Conservation (phyloP, 768 basidiomycete genomes). For the Vararia minispora region DNA sequence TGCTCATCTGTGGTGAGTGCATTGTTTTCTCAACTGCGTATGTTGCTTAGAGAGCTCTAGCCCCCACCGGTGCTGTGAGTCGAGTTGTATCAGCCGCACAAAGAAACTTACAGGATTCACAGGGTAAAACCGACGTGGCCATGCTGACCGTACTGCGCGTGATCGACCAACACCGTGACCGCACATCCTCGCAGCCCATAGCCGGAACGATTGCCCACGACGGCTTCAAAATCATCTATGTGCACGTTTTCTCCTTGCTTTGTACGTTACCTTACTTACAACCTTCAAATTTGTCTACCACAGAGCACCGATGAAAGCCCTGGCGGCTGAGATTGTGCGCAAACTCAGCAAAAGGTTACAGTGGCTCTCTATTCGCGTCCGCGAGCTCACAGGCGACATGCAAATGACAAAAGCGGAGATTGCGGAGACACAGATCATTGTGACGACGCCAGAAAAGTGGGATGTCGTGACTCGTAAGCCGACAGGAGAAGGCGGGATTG, state of each 20-base stretch:
- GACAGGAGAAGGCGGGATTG: constrained; percentile 93
- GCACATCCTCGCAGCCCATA: constrained; percentile 22
- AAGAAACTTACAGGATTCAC: no score
- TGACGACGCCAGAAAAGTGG: constrained; percentile 99
- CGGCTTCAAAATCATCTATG: constrained; percentile 94
- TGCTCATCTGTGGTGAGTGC: constrained; percentile 77
- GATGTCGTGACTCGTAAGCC: constrained; percentile 98
- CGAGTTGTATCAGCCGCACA: background rate
- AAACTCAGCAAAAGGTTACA: constrained; percentile 84
- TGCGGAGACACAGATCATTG: constrained; percentile 91
- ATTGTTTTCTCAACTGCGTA: constrained; percentile 1
- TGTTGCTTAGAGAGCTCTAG: constrained; percentile 27
- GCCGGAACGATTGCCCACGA: constrained; percentile 48
- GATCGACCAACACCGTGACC: constrained; percentile 53
- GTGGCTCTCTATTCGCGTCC: constrained; percentile 80
- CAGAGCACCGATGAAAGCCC: constrained; percentile 96
- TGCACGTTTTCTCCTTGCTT: constrained; percentile 35
- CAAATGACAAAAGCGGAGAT: constrained; percentile 92
- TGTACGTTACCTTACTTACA: background rate
- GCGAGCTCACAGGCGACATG: constrained; percentile 88
- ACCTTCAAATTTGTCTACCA: background rate
- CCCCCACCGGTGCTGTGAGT: constrained; percentile 94
- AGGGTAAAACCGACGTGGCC: constrained; percentile 99
- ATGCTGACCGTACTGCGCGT: constrained; percentile 90
- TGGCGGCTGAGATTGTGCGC: constrained; percentile 90